Conservation (phyloP, 169 alveolate genomes). For the Eimeria sp. region DNA sequence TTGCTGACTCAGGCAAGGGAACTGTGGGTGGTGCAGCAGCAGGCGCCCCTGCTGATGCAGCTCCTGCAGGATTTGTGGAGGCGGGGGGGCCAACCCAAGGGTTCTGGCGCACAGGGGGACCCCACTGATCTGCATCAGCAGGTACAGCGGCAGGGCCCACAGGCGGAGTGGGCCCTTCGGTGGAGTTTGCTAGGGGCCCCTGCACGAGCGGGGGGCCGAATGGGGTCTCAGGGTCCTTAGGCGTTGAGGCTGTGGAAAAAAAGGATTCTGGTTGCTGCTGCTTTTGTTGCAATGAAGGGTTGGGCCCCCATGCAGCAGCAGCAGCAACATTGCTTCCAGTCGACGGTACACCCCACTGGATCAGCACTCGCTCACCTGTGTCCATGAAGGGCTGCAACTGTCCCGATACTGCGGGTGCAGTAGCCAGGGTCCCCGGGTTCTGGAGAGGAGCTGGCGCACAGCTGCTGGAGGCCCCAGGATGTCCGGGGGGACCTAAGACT, state of each 20-base stretch:
- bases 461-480: neutral
- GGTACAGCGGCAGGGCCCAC: neutral
- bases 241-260: neutral
- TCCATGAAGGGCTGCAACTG: neutral
- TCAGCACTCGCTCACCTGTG: neutral
- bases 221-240: neutral
- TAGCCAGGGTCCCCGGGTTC: neutral
- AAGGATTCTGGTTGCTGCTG: neutral
- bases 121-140: constrained; percentile 53
- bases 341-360: constrained; percentile 14
- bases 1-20: neutral
- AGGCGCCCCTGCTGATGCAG: neutral
- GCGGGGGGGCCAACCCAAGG: constrained; percentile 35
- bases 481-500: neutral
- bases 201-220: constrained; percentile 15
- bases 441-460: neutral
- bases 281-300: neutral
- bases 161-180: neutral
- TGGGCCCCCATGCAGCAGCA: constrained; percentile 14
- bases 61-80: neutral
- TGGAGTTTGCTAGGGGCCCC: neutral
- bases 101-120: neutral
- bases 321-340: neutral
- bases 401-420: neutral
- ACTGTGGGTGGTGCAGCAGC: neutral